Evolutionary conservation across 441 rosid genomes (phyloP).

Genomic region (Aquilaria agallochum): DNA sequence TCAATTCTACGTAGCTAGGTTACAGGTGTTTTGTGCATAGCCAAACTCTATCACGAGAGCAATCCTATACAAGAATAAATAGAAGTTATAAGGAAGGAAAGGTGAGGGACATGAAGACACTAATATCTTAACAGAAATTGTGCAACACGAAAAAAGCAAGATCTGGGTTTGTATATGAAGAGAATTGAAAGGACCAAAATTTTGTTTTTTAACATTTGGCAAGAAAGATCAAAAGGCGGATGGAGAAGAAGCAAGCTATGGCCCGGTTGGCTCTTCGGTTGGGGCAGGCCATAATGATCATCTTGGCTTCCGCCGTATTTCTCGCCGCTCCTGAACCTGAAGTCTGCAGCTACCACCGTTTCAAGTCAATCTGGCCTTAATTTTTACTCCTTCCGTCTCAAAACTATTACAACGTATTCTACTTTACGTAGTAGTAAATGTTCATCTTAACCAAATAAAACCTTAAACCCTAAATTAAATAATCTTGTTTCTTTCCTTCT

Average conservation of each 20-base stretch:
- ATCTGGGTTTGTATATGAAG: too few species aligned
- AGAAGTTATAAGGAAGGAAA: too few species aligned
- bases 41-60: background rate
- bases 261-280: slow-evolving; percentile 63
- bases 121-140: too few species aligned
- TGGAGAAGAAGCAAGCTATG: slow-evolving; percentile 9
- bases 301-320: slow-evolving; percentile 60
- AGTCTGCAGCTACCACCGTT: slow-evolving; percentile 62
- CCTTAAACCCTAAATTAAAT: too few species aligned
- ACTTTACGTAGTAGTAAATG: background rate
- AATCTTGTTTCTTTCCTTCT: too few species aligned
- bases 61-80: too few species aligned
- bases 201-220: background rate
- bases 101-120: too few species aligned
- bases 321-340: slow-evolving; percentile 44
- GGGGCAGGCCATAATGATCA: slow-evolving; percentile 49
- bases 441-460: too few species aligned
- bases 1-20: background rate
- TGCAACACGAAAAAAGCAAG: too few species aligned
- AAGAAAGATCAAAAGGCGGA: background rate
- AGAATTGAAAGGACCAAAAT: too few species aligned
- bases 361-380: slow-evolving; percentile 36
- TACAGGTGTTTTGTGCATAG: background rate
- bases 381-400: background rate
- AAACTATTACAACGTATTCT: background rate